Percentiles rank a stretch among this genome's conserved stretches.
Conservation (phyloP, 108 stramenopile genomes). For the Cyclostephanos invisitatus region DNA sequence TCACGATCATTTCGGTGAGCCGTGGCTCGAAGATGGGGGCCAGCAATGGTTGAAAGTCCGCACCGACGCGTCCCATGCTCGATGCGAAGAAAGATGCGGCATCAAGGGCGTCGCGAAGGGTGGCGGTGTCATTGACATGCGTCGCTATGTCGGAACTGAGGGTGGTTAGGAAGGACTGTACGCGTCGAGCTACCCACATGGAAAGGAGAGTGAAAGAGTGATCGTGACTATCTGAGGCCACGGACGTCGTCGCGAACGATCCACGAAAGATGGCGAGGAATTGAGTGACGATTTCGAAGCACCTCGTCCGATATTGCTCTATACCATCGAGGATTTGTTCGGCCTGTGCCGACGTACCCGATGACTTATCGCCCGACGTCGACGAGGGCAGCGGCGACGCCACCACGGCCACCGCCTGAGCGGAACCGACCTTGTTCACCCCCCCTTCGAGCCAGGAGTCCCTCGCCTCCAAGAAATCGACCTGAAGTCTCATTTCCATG, state of each 20-base stretch:
- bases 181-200: constrained; percentile 80
- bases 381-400: constrained; percentile 13
- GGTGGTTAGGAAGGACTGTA: constrained; percentile 71
- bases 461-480: constrained; percentile 84
- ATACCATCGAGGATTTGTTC: constrained; percentile 86
- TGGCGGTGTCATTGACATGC: constrained; percentile 62
- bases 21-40: constrained; percentile 71
- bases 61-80: constrained; percentile 84
- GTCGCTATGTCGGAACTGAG: constrained; percentile 48
- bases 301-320: constrained; percentile 84
- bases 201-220: constrained; percentile 65
- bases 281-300: constrained; percentile 87
- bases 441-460: constrained; percentile 80
- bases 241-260: constrained; percentile 32
- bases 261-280: constrained; percentile 85
- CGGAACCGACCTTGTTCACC: constrained; percentile 39
- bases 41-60: constrained; percentile 79
- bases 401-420: constrained; percentile 29
- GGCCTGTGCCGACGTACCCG: constrained; percentile 41
- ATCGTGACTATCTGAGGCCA: constrained; percentile 39
- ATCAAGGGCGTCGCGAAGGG: constrained; percentile 83
- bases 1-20: constrained; percentile 54
- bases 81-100: constrained; percentile 79
- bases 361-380: constrained; percentile 20
- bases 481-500: constrained; percentile 80